Evolutionary conservation across 2,329 filamentous ascomycete genomes (phyloP), one percentile per base, ranked within the genome.

Genomic region (Exophiala sideris): DNA sequence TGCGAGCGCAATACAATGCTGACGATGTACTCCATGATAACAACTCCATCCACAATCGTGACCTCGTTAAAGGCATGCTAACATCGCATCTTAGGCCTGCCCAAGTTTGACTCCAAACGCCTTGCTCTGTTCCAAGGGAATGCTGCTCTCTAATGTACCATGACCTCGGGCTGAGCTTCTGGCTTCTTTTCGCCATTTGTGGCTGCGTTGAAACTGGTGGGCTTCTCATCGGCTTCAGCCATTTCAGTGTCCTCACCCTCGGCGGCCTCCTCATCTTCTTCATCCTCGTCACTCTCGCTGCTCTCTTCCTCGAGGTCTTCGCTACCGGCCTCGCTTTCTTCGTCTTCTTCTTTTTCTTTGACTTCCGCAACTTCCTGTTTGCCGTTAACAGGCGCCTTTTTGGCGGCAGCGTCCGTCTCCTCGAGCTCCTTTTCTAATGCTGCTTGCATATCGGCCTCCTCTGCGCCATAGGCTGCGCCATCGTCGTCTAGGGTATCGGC

Each of bases 401-500:
- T 71, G 35, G 68, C 67, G 16, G 68, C 68, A 42, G 73, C 74
- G 53, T 77, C 79, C 24, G 74, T 74, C 4, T 72, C 74, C 45
- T 73, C 76, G 29, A 77, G 74, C 48, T 76, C 81, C 52, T 71
- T 74, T 52, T 82, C 79, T 7, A 77, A 81, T 3, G 75, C 83
- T 48, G 86, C 83, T 60, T 86, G 84, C 34, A 86, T 86, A 45
- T 90, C 89, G 12, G 83, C 84, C 71, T 96, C 92, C 52, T 97
- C 94, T 18, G 88, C 90, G 59, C 92, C 94, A 67, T 99, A 99
- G 63, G 88, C 83, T 21, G 88, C 87, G 51, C 79, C 81, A 64
- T 95, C 94, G 64, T 96, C 92, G 40, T 87, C 87, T 48, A 83
- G 80, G 41, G 87, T 80, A 68, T 99, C 95, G 49, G 91, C 94